Conservation (phyloP, 1,284 basidiomycete species). For the Agroathelia rolfsii region DNA sequence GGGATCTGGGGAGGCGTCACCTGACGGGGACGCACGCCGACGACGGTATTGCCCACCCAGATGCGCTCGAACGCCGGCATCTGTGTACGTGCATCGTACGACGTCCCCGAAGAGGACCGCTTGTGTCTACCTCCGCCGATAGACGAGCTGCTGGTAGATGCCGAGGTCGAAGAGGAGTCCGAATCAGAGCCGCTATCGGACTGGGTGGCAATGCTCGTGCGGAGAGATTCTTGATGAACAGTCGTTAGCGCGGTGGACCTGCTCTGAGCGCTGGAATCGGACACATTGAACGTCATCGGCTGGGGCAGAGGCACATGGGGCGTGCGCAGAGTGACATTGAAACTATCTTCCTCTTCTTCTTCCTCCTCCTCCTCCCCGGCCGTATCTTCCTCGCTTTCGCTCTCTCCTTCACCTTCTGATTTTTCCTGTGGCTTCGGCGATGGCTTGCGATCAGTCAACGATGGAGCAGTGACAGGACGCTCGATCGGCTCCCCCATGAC, state of each 20-base stretch:
- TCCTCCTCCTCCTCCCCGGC: conserved; percentile 30
- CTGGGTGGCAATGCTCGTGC: conserved; percentile 33
- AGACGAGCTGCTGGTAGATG: too few relatives aligned
- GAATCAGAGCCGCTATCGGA: too few relatives aligned
- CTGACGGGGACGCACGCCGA: too few relatives aligned
- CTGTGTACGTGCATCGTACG: too few relatives aligned
- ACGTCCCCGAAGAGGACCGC: too few relatives aligned
- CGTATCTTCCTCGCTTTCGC: conserved; percentile 17
- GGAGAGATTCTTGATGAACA: conserved; percentile 31
- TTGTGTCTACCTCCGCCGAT: too few relatives aligned
- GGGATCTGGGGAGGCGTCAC: too few relatives aligned
- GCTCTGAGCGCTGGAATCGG: conserved; percentile 27
- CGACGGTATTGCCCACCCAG: too few relatives aligned
- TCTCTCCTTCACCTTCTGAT: conserved; percentile 18
- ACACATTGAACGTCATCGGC: conserved; percentile 13
- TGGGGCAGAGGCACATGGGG: conserved; percentile 28
- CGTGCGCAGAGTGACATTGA: conserved; percentile 56
- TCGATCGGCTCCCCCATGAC: background rate
- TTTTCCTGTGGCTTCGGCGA: too few relatives aligned
- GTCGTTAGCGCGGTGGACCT: conserved; percentile 36
- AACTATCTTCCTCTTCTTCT: conserved; percentile 46
- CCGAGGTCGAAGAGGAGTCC: conserved; percentile 22
- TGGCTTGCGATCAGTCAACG: background rate
- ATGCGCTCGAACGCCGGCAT: too few relatives aligned
- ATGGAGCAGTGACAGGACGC: background rate